A percentile compares a stretch with the other conserved stretches of the same genome.
phyloP scores from a whole-genome alignment of 2,329 filamentous ascomycete genomes.

The Fusarium sp. region DNA sequence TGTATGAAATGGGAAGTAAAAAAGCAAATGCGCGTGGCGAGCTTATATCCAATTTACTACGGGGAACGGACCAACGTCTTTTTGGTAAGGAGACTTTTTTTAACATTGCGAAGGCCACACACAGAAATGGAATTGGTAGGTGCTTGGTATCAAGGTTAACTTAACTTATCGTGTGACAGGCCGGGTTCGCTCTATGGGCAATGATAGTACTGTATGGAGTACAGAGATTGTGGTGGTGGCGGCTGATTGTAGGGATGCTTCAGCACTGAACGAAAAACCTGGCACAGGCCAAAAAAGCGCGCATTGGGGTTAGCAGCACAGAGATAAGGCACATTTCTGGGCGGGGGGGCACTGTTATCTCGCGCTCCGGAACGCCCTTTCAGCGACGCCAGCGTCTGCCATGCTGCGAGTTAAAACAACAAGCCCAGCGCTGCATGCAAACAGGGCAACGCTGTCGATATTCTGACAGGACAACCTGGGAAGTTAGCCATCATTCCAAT shows the following conservation, averaged over 20 bases:
- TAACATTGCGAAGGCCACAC: neutral
- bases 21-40: neutral
- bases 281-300: slow-evolving; percentile 15
- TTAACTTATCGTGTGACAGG: slow-evolving; percentile 20
- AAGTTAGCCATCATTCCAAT: neutral
- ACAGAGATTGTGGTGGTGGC: neutral
- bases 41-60: slow-evolving; percentile 28
- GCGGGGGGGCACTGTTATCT: slow-evolving; percentile 32
- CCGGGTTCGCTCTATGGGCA: neutral
- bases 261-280: slow-evolving; percentile 15
- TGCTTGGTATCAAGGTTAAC: slow-evolving; percentile 1
- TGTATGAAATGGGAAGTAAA: neutral
- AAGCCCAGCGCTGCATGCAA: neutral
- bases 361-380: slow-evolving; percentile 4
- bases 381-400: neutral
- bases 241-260: slow-evolving; percentile 1
- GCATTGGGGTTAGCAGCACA: slow-evolving; percentile 17
- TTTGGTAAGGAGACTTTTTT: neutral
- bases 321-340: slow-evolving; percentile 11
- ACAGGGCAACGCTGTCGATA: neutral
- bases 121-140: neutral
- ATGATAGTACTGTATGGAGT: slow-evolving; percentile 27
- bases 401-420: neutral
- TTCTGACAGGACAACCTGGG: neutral
- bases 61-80: slow-evolving; percentile 17